These are phyloP conservation scores for Daucus carota DNA, from an alignment of 129 eudicot genomes.

Conservation along the genomic window DH1_v3.0 NC_030384.2:33242001-33242500, in stretches of 20 bases:
- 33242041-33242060: constrained; percentile 33
- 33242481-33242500: too few species aligned
- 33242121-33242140: neutral
- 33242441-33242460: neutral
- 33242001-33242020: constrained; percentile 91
- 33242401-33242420: neutral
- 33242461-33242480: too few species aligned
- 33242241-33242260: neutral
- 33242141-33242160: too few species aligned
- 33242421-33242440: neutral
- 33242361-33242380: neutral
- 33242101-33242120: neutral
- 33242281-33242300: too few species aligned
- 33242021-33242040: constrained; percentile 66
- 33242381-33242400: neutral
- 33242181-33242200: neutral
- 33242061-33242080: neutral
- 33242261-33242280: neutral
- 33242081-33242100: neutral
- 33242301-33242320: too few species aligned
- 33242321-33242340: too few species aligned
- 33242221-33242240: neutral
- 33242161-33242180: neutral
- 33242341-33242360: neutral
- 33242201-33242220: neutral